Conservation (phyloP, 2,329 filamentous ascomycete species). For the Claviceps maximensis region DNA sequence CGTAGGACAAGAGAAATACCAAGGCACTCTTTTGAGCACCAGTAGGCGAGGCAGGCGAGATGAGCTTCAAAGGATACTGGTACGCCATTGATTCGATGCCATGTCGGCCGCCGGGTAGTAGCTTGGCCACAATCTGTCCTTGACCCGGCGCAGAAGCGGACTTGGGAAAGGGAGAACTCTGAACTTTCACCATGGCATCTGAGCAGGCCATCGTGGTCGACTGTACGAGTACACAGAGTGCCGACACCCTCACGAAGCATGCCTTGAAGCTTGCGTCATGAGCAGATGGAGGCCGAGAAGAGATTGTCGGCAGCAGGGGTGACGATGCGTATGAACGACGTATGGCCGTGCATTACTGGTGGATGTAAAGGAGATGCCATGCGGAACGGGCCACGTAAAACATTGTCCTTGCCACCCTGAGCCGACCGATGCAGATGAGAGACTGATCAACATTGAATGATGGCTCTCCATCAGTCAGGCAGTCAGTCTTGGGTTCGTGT, state of each 20-base stretch:
- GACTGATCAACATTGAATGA: too few species aligned
- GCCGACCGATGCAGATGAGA: too few species aligned
- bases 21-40: slow-evolving; percentile 54
- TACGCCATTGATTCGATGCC: slow-evolving; percentile 66
- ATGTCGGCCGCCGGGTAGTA: slow-evolving; percentile 58
- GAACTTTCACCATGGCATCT: slow-evolving; percentile 8
- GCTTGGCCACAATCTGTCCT: slow-evolving; percentile 60
- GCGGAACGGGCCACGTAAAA: neutral
- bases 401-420: too few species aligned
- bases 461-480: too few species aligned
- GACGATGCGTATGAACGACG: neutral
- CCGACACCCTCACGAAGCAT: neutral
- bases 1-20: slow-evolving; percentile 86
- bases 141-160: slow-evolving; percentile 64
- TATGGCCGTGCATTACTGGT: neutral
- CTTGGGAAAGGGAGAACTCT: slow-evolving; percentile 52
- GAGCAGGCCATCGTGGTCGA: neutral
- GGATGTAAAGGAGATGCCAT: neutral
- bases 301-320: neutral
- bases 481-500: too few species aligned
- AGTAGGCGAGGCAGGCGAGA: slow-evolving; percentile 57
- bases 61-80: slow-evolving; percentile 89
- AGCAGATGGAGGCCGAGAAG: neutral
- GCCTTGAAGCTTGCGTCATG: neutral
- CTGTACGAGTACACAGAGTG: neutral